A percentile compares a stretch with the other conserved stretches of the same genome.
Conservation (phyloP, 169 alveolate species). For the Plasmodium coatneyi region DNA sequence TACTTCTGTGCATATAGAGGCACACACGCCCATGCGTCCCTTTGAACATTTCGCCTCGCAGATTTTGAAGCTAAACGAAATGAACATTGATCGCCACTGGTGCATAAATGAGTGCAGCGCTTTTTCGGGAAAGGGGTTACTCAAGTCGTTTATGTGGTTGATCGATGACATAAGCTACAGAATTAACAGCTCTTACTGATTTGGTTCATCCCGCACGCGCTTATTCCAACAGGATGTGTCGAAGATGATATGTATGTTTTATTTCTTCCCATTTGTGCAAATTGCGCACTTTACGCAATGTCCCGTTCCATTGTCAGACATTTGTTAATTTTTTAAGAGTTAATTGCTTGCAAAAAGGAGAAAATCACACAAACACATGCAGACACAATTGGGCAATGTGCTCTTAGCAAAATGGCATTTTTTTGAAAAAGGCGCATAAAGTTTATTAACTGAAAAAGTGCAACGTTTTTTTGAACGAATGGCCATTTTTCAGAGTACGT, state of each 20-base stretch:
- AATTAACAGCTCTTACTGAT: conserved; percentile 79
- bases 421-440: not conserved
- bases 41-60: conserved; percentile 5
- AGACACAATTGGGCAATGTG: not conserved
- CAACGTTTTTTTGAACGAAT: not conserved
- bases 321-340: not conserved
- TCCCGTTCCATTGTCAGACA: not conserved
- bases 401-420: not conserved
- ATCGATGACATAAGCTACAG: conserved; percentile 94
- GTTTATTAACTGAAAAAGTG: not conserved
- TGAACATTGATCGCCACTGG: conserved; percentile 93
- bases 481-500: conserved; percentile 52
- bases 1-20: not conserved
- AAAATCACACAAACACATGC: not conserved
- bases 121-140: conserved; percentile 94
- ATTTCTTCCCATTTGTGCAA: not conserved
- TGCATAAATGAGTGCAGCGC: conserved; percentile 94
- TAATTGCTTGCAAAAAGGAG: not conserved
- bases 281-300: not conserved
- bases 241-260: not conserved
- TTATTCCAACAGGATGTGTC: not conserved
- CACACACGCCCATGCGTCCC: not conserved
- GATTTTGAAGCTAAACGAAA: conserved; percentile 86
- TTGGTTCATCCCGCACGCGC: not conserved
- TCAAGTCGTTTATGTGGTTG: conserved; percentile 96